Percentiles rank a stretch among this genome's conserved stretches.
These are phyloP conservation scores for Fusarium annulatum DNA, from an alignment of 2,329 filamentous ascomycete species.

Conservation along the genomic window DNA sequence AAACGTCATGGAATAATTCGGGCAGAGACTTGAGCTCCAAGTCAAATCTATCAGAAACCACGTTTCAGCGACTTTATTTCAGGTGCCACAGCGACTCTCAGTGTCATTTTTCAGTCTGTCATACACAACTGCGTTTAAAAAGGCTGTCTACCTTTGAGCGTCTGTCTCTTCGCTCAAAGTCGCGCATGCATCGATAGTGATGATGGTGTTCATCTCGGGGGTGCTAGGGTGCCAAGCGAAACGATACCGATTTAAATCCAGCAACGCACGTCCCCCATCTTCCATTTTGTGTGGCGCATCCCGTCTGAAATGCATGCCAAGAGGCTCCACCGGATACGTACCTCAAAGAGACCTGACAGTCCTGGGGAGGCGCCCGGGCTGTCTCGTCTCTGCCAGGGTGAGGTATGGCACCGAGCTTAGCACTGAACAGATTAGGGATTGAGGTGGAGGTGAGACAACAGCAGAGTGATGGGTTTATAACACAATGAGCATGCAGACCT, in stretches of 20 bases:
- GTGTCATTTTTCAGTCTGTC: neutral
- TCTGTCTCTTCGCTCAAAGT: slow-evolving; percentile 11
- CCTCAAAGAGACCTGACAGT: neutral
- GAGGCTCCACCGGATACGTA: slow-evolving; percentile 28
- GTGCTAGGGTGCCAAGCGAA: slow-evolving; percentile 33
- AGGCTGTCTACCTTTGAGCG: neutral
- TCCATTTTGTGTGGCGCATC: slow-evolving; percentile 27
- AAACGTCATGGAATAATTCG: slow-evolving; percentile 11
- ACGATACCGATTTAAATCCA: slow-evolving; percentile 39
- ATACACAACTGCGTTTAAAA: neutral
- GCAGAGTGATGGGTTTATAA: slow-evolving; percentile 19
- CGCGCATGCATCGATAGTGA: slow-evolving; percentile 27
- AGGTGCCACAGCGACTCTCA: neutral
- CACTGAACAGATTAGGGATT: neutral
- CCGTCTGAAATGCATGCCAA: slow-evolving; percentile 23
- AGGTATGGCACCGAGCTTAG: slow-evolving; percentile 23
- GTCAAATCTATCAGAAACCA: neutral
- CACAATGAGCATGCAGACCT: slow-evolving; percentile 7
- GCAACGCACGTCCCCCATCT: slow-evolving; percentile 31
- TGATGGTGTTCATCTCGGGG: slow-evolving; percentile 36
- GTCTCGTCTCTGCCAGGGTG: slow-evolving; percentile 10
- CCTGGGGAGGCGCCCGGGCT: neutral
- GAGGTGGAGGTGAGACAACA: slow-evolving; percentile 26
- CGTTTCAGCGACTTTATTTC: neutral
- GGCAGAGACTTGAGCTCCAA: neutral